Percentiles rank a stretch among this genome's conserved stretches.
Evolutionary conservation across 1,139 yeast species (phyloP).

Genomic region (Trichomonascaceae sp.): DNA sequence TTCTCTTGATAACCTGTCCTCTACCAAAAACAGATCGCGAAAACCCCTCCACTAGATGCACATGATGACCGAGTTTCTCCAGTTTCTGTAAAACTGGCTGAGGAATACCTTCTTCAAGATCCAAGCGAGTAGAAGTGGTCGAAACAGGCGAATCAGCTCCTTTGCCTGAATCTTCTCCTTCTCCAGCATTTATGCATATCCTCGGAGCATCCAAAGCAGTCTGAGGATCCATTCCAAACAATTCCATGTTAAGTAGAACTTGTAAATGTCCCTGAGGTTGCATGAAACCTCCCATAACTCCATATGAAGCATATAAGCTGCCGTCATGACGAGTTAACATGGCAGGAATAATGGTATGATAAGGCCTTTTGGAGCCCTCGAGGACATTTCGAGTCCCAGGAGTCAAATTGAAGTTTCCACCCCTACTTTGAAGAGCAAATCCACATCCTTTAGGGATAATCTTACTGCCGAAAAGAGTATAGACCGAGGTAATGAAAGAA

Average conservation of each 20-base stretch:
- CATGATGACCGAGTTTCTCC: slow-evolving; percentile 52
- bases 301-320: slow-evolving; percentile 60
- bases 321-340: slow-evolving; percentile 50
- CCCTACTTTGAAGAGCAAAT: slow-evolving; percentile 70
- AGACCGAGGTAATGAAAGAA: slow-evolving; percentile 73
- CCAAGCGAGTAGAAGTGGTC: slow-evolving; percentile 47
- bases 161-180: slow-evolving; percentile 45
- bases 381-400: slow-evolving; percentile 54
- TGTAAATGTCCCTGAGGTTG: slow-evolving; percentile 86
- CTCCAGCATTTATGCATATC: slow-evolving; percentile 51
- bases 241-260: slow-evolving; percentile 58
- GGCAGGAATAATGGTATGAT: slow-evolving; percentile 82
- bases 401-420: slow-evolving; percentile 63
- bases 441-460: slow-evolving; percentile 64
- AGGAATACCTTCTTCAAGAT: slow-evolving; percentile 60
- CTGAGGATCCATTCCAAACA: slow-evolving; percentile 66
- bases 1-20: slow-evolving; percentile 61
- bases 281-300: slow-evolving; percentile 86
- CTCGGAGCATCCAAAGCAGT: slow-evolving; percentile 74
- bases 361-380: slow-evolving; percentile 69
- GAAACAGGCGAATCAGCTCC: slow-evolving; percentile 68
- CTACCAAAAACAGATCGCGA: slow-evolving; percentile 53
- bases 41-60: slow-evolving; percentile 42
- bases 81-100: slow-evolving; percentile 41
- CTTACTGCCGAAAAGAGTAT: slow-evolving; percentile 65